Conservation (phyloP, 192 early-diverging fungal species). For the Paraglomus occultum region DNA sequence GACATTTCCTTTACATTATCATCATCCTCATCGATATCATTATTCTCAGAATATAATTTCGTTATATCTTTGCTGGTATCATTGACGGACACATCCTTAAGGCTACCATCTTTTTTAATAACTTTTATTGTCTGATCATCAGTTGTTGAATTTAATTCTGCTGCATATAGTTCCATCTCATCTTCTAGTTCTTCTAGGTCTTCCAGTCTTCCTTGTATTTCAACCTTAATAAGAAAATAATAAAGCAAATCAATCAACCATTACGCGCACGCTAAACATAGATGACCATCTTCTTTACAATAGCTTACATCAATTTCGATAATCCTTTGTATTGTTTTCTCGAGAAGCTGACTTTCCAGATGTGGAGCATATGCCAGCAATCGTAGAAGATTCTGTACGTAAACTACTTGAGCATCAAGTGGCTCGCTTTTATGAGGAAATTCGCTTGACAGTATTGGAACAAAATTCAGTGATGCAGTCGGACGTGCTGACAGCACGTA, state of each 20-base stretch:
- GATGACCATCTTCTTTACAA: background rate
- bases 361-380: slow-evolving; percentile 76
- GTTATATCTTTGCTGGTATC: too few species aligned
- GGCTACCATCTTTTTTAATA: too few species aligned
- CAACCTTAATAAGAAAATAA: slow-evolving; percentile 49
- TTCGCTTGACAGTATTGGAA: slow-evolving; percentile 56
- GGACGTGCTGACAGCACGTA: slow-evolving; percentile 68
- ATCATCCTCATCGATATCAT: slow-evolving; percentile 40
- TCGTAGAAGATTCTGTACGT: slow-evolving; percentile 72
- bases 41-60: slow-evolving; percentile 38
- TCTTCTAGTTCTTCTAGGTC: slow-evolving; percentile 70
- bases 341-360: slow-evolving; percentile 67
- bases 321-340: slow-evolving; percentile 76
- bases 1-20: slow-evolving; percentile 39
- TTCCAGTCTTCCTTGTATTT: slow-evolving; percentile 89
- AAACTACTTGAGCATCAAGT: slow-evolving; percentile 56
- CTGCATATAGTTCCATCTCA: slow-evolving; percentile 27
- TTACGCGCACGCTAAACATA: background rate
- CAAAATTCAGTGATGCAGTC: slow-evolving; percentile 61
- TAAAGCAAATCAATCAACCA: background rate
- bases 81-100: too few species aligned
- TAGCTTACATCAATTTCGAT: slow-evolving; percentile 83
- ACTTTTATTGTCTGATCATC: too few species aligned
- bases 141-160: too few species aligned
- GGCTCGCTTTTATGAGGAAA: slow-evolving; percentile 75